These are phyloP conservation scores for Lentinula boryana DNA, from an alignment of 768 basidiomycete species.

Conservation along the genomic window DNA sequence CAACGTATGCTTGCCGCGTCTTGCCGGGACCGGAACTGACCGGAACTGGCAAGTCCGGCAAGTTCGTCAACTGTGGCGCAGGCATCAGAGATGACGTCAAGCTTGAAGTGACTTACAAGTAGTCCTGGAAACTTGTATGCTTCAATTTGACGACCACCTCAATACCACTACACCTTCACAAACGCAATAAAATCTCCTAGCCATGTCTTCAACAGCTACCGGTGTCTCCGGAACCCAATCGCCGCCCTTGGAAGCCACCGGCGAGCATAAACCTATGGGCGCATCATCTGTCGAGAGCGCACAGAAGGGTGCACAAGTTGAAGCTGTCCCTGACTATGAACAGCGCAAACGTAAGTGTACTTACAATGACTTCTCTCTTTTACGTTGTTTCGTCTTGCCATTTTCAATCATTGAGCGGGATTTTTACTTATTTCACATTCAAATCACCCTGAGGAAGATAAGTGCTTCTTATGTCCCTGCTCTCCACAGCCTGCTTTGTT, in stretches of 20 bases:
- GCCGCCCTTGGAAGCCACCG: constrained; percentile 48
- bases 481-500: not conserved
- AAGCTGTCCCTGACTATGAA: constrained; percentile 31
- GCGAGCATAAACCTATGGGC: constrained; percentile 41
- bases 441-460: too few relatives aligned
- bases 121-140: too few relatives aligned
- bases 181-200: not conserved
- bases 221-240: constrained; percentile 40
- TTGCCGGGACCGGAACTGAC: too few relatives aligned
- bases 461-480: not conserved
- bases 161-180: not conserved
- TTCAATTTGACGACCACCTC: too few relatives aligned
- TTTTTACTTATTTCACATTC: too few relatives aligned
- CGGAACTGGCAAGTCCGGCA: too few relatives aligned
- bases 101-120: too few relatives aligned
- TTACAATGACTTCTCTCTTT: not conserved
- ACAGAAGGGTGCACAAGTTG: constrained; percentile 20
- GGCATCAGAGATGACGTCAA: too few relatives aligned
- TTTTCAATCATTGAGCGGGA: not conserved
- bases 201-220: not conserved
- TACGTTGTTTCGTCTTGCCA: not conserved
- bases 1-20: too few relatives aligned
- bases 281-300: constrained; percentile 34
- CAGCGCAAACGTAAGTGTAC: constrained; percentile 36
- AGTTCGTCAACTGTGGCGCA: too few relatives aligned